Evolutionary conservation across 306 rosid species (phyloP).

Genomic region (Cotoneaster glaucophyllus): DNA sequence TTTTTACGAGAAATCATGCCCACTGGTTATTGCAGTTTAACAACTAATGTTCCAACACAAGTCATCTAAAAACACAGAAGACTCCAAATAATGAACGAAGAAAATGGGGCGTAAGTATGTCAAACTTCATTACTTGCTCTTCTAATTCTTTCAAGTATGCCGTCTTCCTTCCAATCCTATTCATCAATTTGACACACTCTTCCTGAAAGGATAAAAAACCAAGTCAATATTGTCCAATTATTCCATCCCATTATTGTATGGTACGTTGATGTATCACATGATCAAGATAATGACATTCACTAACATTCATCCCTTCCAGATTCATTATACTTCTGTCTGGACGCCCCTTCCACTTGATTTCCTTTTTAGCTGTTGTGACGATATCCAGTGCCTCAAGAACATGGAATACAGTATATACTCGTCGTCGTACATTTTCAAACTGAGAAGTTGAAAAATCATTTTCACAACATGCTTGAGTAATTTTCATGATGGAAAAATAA

Average conservation of each 20-base stretch:
- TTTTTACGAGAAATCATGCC: background rate
- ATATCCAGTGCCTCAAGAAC: constrained; percentile 35
- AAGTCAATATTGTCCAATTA: background rate
- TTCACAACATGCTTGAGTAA: background rate
- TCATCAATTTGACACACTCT: background rate
- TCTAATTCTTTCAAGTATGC: constrained; percentile 29
- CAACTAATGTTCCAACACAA: background rate
- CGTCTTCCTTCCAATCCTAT: constrained; percentile 15
- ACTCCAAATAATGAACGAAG: background rate
- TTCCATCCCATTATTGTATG: background rate
- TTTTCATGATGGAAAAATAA: background rate
- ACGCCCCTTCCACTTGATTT: constrained; percentile 33
- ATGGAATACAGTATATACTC: constrained; percentile 34
- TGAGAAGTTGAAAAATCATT: background rate
- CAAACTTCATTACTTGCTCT: constrained; percentile 23
- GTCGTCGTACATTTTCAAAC: constrained; percentile 26
- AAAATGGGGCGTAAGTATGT: background rate
- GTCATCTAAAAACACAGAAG: background rate
- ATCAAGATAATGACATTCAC: background rate
- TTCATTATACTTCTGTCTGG: constrained; percentile 4
- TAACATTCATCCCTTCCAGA: constrained; percentile 24
- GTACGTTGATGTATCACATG: background rate
- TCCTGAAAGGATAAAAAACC: constrained; percentile 14
- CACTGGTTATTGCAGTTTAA: background rate
- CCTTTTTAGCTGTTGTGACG: constrained; percentile 26